Conservation (phyloP, 768 basidiomycete species). For the Russula griseocarnosa region DNA sequence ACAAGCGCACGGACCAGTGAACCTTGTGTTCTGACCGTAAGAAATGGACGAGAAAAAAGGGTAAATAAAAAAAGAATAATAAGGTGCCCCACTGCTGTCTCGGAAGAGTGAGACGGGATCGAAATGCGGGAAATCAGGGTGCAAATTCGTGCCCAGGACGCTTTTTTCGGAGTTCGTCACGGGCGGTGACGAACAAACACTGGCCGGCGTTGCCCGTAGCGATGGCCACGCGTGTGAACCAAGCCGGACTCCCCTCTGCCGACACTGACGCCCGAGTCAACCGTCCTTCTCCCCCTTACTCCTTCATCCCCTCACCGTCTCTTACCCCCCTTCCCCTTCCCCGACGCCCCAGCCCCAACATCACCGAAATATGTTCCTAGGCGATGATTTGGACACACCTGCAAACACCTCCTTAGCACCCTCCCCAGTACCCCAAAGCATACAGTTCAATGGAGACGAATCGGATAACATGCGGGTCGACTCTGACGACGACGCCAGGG, state of each 20-base stretch:
- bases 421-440: constrained; percentile 32
- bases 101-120: constrained; percentile 18
- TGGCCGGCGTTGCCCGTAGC: constrained; percentile 36
- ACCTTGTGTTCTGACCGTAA: constrained; percentile 27
- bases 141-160: constrained; percentile 30
- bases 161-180: constrained; percentile 37
- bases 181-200: constrained; percentile 37
- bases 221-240: constrained; percentile 40
- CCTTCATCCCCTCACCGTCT: constrained; percentile 31
- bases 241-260: constrained; percentile 36
- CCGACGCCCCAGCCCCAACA: constrained; percentile 27
- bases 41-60: constrained; percentile 2
- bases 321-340: constrained; percentile 30
- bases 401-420: constrained; percentile 28
- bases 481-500: constrained; percentile 43
- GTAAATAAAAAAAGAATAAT: neutral
- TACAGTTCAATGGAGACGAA: constrained; percentile 48
- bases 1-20: constrained; percentile 26
- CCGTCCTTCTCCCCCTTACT: constrained; percentile 34
- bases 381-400: constrained; percentile 29
- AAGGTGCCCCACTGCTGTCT: constrained; percentile 11
- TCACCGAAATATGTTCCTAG: constrained; percentile 24
- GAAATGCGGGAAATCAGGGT: constrained; percentile 25
- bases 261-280: constrained; percentile 38
- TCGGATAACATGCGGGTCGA: constrained; percentile 66